Base-by-base conservation (phyloP, 257 asterid species). In the Solanum virginianum region DNA sequence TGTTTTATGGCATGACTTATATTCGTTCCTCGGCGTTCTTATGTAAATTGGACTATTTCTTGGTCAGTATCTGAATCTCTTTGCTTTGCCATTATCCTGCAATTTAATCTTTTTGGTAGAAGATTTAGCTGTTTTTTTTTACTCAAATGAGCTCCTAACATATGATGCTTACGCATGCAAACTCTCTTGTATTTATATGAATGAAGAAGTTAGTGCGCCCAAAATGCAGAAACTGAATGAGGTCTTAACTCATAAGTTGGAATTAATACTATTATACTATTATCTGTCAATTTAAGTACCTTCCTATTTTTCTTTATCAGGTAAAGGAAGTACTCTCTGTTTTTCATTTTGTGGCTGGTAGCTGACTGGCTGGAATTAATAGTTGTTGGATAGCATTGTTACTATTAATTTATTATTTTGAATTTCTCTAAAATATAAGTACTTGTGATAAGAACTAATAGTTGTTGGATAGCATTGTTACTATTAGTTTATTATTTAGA, bases 31-130 rank as follows among this genome's bases (percentile, higher is more conserved):
- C n/a, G n/a, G n/a, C n/a, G n/a, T n/a, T n/a, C n/a, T n/a, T n/a
- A n/a, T n/a, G n/a, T n/a, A n/a, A n/a, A n/a, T n/a, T n/a, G n/a
- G n/a, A n/a, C n/a, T n/a, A n/a, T n/a, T n/a, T n/a, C n/a, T n/a
- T n/a, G 97, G 98, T 92, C 79, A 57, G 71, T 88, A 41, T 66
- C 84, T 79, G 14, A 29, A 80, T 71, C 22, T 59, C 53, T 83
- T 47, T 49, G 80, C 85, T 66, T 75, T 75, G 71, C 36, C 39
- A n/a, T 60, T 47, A 11, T 43, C 85, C 57, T 22, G 36, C 81
- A 74, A 22, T 47, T 74, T 51, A 26, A 74, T 82, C 55, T 83
- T 57, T 77, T 11, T 10, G n/a, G 39, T 14, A 43, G 60, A 75
- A 7, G 81, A 49, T 22, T 49, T 74, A 7, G 41, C 81, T 74